Evolutionary conservation across 2,329 filamentous ascomycete species (phyloP).

Genomic region (Conoideocrella luteorostrata): DNA sequence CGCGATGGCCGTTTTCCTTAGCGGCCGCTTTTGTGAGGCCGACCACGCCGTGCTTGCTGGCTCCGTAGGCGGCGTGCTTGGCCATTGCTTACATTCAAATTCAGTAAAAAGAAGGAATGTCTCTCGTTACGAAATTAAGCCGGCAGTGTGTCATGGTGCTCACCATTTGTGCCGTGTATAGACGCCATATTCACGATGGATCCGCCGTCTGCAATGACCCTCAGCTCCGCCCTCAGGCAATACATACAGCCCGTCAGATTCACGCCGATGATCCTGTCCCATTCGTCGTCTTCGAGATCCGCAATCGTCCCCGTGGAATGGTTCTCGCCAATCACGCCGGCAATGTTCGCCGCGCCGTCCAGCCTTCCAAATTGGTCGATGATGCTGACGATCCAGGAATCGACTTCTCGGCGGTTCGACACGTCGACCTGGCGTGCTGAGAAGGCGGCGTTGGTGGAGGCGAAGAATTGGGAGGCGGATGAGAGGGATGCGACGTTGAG

Average conservation of each 20-base stretch:
- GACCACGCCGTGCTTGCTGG: slow-evolving; percentile 33
- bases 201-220: slow-evolving; percentile 33
- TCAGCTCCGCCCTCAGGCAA: slow-evolving; percentile 35
- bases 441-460: slow-evolving; percentile 18
- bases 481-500: slow-evolving; percentile 24
- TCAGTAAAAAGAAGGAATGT: too few relatives aligned
- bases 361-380: slow-evolving; percentile 45
- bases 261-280: slow-evolving; percentile 40
- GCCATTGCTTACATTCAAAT: slow-evolving; percentile 6
- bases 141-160: too few relatives aligned
- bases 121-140: too few relatives aligned
- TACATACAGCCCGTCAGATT: slow-evolving; percentile 48
- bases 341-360: slow-evolving; percentile 50
- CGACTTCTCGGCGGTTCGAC: slow-evolving; percentile 39
- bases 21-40: slow-evolving; percentile 30
- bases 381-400: slow-evolving; percentile 41
- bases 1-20: slow-evolving; percentile 34
- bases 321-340: slow-evolving; percentile 42
- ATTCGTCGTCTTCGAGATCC: slow-evolving; percentile 41
- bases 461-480: slow-evolving; percentile 24
- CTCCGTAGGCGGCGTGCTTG: slow-evolving; percentile 30
- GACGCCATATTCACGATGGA: slow-evolving; percentile 55
- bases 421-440: slow-evolving; percentile 41
- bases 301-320: slow-evolving; percentile 33
- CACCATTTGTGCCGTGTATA: slow-evolving; percentile 38